These are phyloP conservation scores for Sporothrix brasiliensis DNA, from an alignment of 2,329 filamentous ascomycete genomes.

Conservation along the genomic window DNA sequence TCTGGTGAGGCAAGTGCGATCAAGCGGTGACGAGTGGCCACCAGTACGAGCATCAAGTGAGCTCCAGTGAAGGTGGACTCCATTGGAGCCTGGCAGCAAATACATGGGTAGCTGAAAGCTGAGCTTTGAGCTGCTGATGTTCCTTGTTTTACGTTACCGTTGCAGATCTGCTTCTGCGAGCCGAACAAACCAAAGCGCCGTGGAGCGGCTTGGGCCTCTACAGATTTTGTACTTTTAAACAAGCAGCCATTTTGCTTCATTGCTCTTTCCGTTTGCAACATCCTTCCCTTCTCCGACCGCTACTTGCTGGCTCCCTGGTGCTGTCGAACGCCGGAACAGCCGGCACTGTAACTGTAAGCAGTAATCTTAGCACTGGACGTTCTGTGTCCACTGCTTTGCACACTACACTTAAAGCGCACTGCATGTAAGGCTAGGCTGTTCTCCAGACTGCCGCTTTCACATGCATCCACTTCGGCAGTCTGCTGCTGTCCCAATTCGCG, in stretches of 20 bases:
- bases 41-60: not conserved
- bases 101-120: not conserved
- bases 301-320: not conserved
- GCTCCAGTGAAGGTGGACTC: not conserved
- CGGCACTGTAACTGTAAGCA: not conserved
- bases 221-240: not conserved
- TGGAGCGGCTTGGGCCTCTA: not conserved
- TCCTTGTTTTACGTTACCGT: not conserved
- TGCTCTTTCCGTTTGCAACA: constrained; percentile 6
- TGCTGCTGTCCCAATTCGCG: not conserved
- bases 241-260: constrained; percentile 1
- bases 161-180: not conserved
- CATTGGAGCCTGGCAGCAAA: not conserved
- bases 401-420: not conserved
- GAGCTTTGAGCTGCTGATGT: not conserved
- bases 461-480: constrained; percentile 15
- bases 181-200: not conserved
- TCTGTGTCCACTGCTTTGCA: not conserved
- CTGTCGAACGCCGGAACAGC: not conserved
- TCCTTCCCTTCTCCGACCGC: not conserved
- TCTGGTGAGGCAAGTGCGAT: constrained; percentile 17
- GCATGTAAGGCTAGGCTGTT: not conserved
- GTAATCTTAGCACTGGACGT: not conserved
- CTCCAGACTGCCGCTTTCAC: not conserved
- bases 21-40: constrained; percentile 8